Base-by-base conservation (phyloP, 2,329 filamentous ascomycete genomes). In the Pseudogymnoascus sp. region DNA sequence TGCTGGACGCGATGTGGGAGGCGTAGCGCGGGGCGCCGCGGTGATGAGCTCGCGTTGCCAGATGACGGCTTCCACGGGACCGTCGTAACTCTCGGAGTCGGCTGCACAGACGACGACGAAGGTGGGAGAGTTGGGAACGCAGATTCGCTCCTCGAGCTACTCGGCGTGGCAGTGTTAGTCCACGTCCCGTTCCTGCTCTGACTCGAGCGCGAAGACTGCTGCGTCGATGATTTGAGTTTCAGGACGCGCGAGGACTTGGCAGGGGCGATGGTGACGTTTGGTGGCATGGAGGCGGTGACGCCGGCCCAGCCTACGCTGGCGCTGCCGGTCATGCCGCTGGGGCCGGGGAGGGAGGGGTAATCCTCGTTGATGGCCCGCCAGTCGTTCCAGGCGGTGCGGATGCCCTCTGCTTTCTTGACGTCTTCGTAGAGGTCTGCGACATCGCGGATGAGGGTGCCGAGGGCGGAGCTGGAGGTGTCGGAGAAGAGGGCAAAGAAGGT, bases 331-430 rank as follows among this genome's bases (percentile, higher is more conserved):
- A 88, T 84, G 60, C 88, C 88, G 62, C 84, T 83, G 0, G 90
- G 82, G 0, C 89, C 88, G 1, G 93, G 93, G 0, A 97, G 79
- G 1, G 90, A 91, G 0, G 93, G 93, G 69, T 97, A 97, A 73
- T 97, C 93, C 75, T 97, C 93, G 68, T 96, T 96, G 76, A 96
- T 95, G 38, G 92, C 92, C 55, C 91, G 90, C 91, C 93, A 97
- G 75, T 96, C 90, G 69, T 91, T 91, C 92, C 93, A 97, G 1
- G 93, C 91, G 69, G 88, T 88, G 25, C 92, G 83, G 2, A 99
- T 78, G 0, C 79, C 81, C 61, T 88, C 87, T 1, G 86, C 86
- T 72, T 96, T 96, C 16, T 75, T 73, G 59, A 88, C 82, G 68
- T 96, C 88, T 69, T 99, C 93, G 69, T 95, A 97, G 9, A 99